phyloP scores from a whole-genome alignment of 2,329 filamentous ascomycete genomes.

The Pleoardoris graminearum region DNA sequence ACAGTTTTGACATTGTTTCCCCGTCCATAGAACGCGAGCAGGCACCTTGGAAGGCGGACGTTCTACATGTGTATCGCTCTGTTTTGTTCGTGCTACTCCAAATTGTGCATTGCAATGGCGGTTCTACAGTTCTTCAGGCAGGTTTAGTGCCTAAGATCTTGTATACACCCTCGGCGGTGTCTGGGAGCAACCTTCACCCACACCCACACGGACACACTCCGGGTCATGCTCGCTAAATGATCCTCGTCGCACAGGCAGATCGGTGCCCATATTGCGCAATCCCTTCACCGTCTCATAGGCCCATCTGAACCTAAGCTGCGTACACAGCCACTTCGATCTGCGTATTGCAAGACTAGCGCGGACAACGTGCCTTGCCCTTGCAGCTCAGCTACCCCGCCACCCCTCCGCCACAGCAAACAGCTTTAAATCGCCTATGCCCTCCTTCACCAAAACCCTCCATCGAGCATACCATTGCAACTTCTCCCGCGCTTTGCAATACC shows the following conservation, averaged over 20 bases:
- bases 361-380: conserved; percentile 4
- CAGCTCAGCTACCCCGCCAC: conserved; percentile 8
- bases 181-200: too few relatives aligned
- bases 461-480: neutral
- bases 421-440: conserved; percentile 3
- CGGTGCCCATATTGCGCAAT: neutral
- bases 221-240: too few relatives aligned
- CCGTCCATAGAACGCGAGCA: too few relatives aligned
- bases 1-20: too few relatives aligned
- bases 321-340: conserved; percentile 5
- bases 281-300: neutral
- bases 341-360: conserved; percentile 1
- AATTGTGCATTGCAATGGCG: too few relatives aligned
- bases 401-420: conserved; percentile 1
- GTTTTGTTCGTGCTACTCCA: too few relatives aligned
- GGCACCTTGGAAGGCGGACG: too few relatives aligned
- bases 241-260: neutral
- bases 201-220: too few relatives aligned
- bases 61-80: too few relatives aligned
- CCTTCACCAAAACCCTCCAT: conserved; percentile 5
- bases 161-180: too few relatives aligned
- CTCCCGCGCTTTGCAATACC: neutral
- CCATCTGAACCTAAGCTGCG: neutral
- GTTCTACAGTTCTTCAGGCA: too few relatives aligned
- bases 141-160: too few relatives aligned